These are phyloP conservation scores for Vanilla planifolia DNA, from an alignment of 106 monocot species.

Conservation along the genomic window DNA sequence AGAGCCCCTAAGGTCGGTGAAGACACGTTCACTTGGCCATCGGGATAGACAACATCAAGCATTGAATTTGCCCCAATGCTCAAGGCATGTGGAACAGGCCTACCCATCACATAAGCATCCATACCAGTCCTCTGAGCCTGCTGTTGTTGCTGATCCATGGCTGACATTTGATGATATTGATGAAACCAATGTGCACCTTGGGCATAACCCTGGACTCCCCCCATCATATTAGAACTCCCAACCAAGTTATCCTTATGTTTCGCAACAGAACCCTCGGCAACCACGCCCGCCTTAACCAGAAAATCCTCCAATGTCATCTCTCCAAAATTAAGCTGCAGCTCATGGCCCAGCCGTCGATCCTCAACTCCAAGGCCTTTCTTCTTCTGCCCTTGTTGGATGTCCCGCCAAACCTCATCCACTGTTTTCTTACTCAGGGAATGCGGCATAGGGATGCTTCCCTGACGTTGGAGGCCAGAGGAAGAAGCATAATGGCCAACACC, in stretches of 20 bases:
- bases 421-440: constrained; percentile 60
- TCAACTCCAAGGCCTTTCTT: constrained; percentile 10
- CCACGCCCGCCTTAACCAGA: constrained; percentile 66
- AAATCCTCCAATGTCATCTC: constrained; percentile 88
- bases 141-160: constrained; percentile 23
- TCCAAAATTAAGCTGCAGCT: constrained; percentile 54
- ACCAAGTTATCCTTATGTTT: constrained; percentile 8
- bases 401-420: constrained; percentile 78
- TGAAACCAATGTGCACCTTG: constrained; percentile 28
- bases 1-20: constrained; percentile 26
- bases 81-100: constrained; percentile 11
- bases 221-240: constrained; percentile 15
- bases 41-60: constrained; percentile 34
- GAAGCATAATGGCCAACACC: constrained; percentile 16
- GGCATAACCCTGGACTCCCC: constrained; percentile 10
- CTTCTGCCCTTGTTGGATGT: constrained; percentile 38
- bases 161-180: constrained; percentile 30
- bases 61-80: constrained; percentile 16
- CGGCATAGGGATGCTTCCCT: constrained; percentile 51
- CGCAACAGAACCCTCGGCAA: constrained; percentile 19
- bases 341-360: constrained; percentile 15
- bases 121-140: constrained; percentile 31
- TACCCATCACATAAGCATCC: constrained; percentile 26
- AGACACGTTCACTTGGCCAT: constrained; percentile 26
- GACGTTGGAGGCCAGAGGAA: constrained; percentile 35